Evolutionary conservation across 768 basidiomycete species (phyloP), one percentile per base, ranked within the genome.

Genomic region (Termitomyces sp.): DNA sequence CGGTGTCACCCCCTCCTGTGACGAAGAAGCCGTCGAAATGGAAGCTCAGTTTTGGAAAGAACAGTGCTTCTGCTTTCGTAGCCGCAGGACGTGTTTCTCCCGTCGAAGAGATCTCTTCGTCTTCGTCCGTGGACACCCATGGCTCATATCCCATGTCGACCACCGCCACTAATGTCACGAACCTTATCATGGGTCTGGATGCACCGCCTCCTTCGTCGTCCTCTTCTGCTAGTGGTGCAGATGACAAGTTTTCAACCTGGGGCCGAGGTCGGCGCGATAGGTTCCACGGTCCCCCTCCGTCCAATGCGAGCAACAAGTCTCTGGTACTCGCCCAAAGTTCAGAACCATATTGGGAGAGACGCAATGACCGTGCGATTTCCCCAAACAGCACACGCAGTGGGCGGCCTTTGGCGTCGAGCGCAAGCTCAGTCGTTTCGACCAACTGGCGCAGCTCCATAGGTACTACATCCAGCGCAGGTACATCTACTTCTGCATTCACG

Each of bases 11-110:
- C 12, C 58, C 69, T 7, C 71, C 81, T 24, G 72, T 79, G 34
- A 74, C 78, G 54, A 93, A 91, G 77, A 93, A 93, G 75, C 76
- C 88, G 51, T 90, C 87, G n/a, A 90, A 85, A 65, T 87, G 93
- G 90, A 90, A 87, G 71, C 76, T 90, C 63, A 76, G 84, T 62
- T 88, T 92, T 69, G 77, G 88, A 58, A 85, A 83, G 72, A 74
- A 71, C 64, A 78, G 68, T 61, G 68, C 73, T 37, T 62, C 75
- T 50, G 64, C 72, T 38, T 60, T 72, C 21, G 59, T 37, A 10
- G 24, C 70, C 5, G 65, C 73, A 34, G 78, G 75, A 40, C 67
- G 66, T 45, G 62, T 71, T 12, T 74, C 73, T 24, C 74, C 74
- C 14, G 68, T 70, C 17, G 76, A 77, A 54, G 78, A 76, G 54